Percentiles rank a stretch among this genome's conserved stretches.
Conservation (phyloP, 2,329 filamentous ascomycete species). For the Ceratocystis harringtonii region DNA sequence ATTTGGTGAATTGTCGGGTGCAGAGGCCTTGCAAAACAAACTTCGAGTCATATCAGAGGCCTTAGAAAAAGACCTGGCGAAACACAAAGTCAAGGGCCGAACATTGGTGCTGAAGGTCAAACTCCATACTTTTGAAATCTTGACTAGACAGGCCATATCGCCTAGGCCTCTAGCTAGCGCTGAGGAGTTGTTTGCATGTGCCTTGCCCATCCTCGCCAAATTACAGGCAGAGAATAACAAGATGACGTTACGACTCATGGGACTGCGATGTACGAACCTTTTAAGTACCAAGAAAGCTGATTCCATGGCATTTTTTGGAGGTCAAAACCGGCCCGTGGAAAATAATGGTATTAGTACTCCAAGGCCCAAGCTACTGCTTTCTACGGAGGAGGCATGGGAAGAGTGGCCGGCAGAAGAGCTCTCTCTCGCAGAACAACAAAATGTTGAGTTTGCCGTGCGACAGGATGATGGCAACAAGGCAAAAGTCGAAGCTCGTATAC, state of each 20-base stretch:
- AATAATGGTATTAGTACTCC: not conserved
- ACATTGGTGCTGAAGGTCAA: conserved; percentile 89
- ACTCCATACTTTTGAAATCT: conserved; percentile 81
- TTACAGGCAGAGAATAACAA: conserved; percentile 69
- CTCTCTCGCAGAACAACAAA: not conserved
- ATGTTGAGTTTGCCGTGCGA: not conserved
- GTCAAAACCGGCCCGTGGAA: conserved; percentile 27
- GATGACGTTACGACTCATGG: conserved; percentile 73
- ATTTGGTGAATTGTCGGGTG: conserved; percentile 64
- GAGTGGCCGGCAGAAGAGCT: conserved; percentile 46
- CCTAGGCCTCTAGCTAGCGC: conserved; percentile 57
- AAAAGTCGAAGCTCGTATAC: not conserved
- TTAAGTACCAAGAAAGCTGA: conserved; percentile 72
- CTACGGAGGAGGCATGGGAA: conserved; percentile 41
- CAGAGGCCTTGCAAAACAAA: conserved; percentile 55
- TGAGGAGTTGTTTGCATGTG: conserved; percentile 69
- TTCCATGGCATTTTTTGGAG: conserved; percentile 64
- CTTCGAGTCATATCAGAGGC: conserved; percentile 70
- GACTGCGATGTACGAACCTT: conserved; percentile 73
- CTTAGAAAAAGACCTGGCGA: conserved; percentile 68
- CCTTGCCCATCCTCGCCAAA: conserved; percentile 69
- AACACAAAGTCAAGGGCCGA: conserved; percentile 73
- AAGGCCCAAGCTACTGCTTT: not conserved
- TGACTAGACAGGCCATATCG: conserved; percentile 64
- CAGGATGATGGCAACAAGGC: not conserved